Evolutionary conservation across 2,329 filamentous ascomycete genomes (phyloP).

Genomic region (Ceratocystiopsis minuta): DNA sequence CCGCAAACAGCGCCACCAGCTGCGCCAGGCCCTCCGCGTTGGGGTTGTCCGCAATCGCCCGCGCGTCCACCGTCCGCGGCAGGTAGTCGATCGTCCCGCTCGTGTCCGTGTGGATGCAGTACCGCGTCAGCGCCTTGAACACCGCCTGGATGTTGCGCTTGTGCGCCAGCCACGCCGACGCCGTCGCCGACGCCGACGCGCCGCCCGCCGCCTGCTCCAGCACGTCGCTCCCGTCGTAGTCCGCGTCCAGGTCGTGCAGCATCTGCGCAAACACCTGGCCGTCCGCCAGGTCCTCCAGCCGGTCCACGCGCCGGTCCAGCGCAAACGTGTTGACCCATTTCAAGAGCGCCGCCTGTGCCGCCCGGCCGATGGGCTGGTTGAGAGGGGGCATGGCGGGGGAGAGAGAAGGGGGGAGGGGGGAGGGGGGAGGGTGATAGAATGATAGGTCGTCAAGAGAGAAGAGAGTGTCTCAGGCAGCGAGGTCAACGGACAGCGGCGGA

Average conservation of each 20-base stretch:
- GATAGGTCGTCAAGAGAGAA: too few species aligned
- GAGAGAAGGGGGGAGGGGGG: too few species aligned
- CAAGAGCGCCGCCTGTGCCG: conserved; percentile 35
- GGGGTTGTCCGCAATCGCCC: conserved; percentile 9
- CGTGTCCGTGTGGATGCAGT: conserved; percentile 22
- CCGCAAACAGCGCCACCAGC: conserved; percentile 22
- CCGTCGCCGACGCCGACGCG: conserved; percentile 23
- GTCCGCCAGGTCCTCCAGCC: conserved; percentile 33
- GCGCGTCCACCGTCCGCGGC: conserved; percentile 10
- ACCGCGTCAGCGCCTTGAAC: conserved; percentile 72
- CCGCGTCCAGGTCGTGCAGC: conserved; percentile 37
- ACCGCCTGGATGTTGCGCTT: conserved; percentile 83
- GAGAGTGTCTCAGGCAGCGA: too few species aligned
- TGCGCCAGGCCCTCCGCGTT: conserved; percentile 9
- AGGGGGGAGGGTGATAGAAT: too few species aligned
- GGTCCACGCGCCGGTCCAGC: conserved; percentile 26
- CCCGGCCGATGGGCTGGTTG: conserved; percentile 19
- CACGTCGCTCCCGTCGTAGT: conserved; percentile 37
- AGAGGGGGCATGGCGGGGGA: conserved; percentile 13
- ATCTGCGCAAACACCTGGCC: conserved; percentile 36
- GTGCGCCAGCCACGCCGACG: conserved; percentile 39
- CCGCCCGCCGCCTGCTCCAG: not conserved
- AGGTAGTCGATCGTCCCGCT: conserved; percentile 9
- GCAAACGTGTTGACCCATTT: conserved; percentile 35
- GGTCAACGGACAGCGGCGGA: too few species aligned